phyloP scores from a whole-genome alignment of 345 rosid species.

The Melaleuca quinquenervia region DNA sequence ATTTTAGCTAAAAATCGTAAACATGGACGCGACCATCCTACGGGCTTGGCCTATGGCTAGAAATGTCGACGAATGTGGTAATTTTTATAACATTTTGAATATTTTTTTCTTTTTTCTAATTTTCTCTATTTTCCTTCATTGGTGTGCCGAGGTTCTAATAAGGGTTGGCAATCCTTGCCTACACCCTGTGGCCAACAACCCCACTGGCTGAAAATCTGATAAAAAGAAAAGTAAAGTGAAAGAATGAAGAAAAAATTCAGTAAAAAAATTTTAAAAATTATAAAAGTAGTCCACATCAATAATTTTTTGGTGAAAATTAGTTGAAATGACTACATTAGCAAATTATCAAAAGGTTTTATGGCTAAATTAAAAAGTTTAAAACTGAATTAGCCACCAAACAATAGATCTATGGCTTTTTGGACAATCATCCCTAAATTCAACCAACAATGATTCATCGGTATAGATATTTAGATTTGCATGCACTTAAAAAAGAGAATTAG shows the following conservation, averaged over 20 bases:
- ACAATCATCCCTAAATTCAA: background rate
- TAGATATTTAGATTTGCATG: background rate
- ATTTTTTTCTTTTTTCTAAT: background rate
- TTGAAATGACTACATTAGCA: background rate
- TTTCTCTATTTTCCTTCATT: background rate
- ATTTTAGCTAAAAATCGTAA: background rate
- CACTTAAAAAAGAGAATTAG: background rate
- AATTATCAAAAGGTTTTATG: background rate
- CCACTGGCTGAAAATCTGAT: too few species aligned
- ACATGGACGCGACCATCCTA: background rate
- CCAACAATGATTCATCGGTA: background rate
- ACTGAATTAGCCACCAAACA: background rate
- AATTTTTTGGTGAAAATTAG: background rate
- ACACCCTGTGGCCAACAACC: too few species aligned
- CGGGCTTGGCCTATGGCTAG: background rate
- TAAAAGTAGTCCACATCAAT: background rate
- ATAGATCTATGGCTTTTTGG: background rate
- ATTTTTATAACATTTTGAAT: accelerated
- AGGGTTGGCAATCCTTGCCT: too few species aligned
- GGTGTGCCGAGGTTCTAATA: too few species aligned
- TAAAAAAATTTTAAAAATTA: too few species aligned
- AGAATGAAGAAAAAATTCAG: background rate
- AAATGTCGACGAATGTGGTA: accelerated
- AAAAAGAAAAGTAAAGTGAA: accelerated
- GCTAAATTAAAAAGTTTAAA: background rate